Percentiles rank a stretch among this genome's conserved stretches.
Evolutionary conservation across 108 stramenopile genomes (phyloP).

Genomic region (Cyclotella choctawhatcheeana): DNA sequence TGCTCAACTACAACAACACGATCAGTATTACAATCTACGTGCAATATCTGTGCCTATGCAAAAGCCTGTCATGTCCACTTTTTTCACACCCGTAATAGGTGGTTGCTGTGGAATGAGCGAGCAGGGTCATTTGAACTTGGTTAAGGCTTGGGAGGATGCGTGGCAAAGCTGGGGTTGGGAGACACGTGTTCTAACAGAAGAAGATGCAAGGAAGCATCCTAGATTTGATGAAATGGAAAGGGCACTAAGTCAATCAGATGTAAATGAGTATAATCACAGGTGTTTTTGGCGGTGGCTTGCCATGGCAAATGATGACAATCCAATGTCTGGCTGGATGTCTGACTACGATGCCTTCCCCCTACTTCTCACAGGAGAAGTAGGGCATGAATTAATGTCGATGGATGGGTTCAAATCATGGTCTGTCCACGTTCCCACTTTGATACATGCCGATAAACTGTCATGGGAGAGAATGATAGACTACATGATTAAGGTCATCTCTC

Average conservation of each 20-base stretch:
- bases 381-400: slow-evolving; percentile 5
- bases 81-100: slow-evolving; percentile 22
- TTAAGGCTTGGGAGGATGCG: slow-evolving; percentile 22
- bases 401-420: slow-evolving; percentile 13
- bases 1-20: slow-evolving; percentile 20
- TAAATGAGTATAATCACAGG: slow-evolving; percentile 21
- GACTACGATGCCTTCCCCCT: slow-evolving; percentile 30
- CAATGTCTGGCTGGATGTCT: slow-evolving; percentile 18
- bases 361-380: slow-evolving; percentile 17
- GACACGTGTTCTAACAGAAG: slow-evolving; percentile 10
- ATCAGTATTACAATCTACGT: slow-evolving; percentile 13
- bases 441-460: slow-evolving; percentile 12
- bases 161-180: slow-evolving; percentile 27
- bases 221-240: slow-evolving; percentile 12
- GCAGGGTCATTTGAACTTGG: slow-evolving; percentile 7
- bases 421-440: slow-evolving; percentile 22
- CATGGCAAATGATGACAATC: slow-evolving; percentile 6
- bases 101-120: slow-evolving; percentile 35
- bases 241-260: slow-evolving; percentile 2
- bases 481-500: slow-evolving; percentile 20
- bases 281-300: slow-evolving; percentile 41
- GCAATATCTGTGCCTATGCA: not conserved
- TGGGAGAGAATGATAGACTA: slow-evolving; percentile 17
- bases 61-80: slow-evolving; percentile 21
- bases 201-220: slow-evolving; percentile 22